Conservation (phyloP, 2,329 filamentous ascomycete genomes). For the Mycosphaerella sp. region DNA sequence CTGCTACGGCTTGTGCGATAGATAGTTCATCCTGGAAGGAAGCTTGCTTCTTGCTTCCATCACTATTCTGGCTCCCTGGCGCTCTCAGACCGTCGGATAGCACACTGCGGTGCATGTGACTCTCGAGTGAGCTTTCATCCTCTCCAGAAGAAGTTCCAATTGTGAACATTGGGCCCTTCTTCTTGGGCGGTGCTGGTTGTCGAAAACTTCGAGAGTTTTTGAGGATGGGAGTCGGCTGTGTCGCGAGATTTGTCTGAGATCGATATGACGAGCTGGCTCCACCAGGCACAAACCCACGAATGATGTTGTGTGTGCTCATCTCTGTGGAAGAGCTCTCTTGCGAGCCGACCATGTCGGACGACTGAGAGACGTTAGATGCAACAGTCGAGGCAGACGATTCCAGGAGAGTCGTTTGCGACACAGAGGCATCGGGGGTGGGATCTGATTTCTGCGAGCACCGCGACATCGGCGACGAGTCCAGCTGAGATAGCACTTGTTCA, state of each 20-base stretch:
- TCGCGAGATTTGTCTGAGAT: slow-evolving; percentile 51
- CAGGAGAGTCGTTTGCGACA: slow-evolving; percentile 29
- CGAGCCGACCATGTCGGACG: slow-evolving; percentile 35
- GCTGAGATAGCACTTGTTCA: slow-evolving; percentile 34
- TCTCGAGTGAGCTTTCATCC: slow-evolving; percentile 70
- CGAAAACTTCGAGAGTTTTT: slow-evolving; percentile 42
- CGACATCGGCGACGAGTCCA: slow-evolving; percentile 31
- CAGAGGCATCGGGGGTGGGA: slow-evolving; percentile 10
- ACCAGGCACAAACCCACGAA: slow-evolving; percentile 79
- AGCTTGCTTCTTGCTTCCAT: slow-evolving; percentile 62
- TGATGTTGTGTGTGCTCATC: slow-evolving; percentile 60
- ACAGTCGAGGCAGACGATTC: slow-evolving; percentile 57
- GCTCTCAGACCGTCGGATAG: slow-evolving; percentile 49
- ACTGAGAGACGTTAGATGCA: slow-evolving; percentile 35
- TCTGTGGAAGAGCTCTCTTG: slow-evolving; percentile 60
- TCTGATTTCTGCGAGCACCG: slow-evolving; percentile 28
- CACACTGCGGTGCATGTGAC: slow-evolving; percentile 53
- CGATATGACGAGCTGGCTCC: slow-evolving; percentile 63
- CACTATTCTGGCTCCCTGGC: slow-evolving; percentile 35
- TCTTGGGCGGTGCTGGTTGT: slow-evolving; percentile 44
- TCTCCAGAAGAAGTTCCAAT: slow-evolving; percentile 75
- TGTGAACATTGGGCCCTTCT: slow-evolving; percentile 63
- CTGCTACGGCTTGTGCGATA: slow-evolving; percentile 50
- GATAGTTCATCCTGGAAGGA: slow-evolving; percentile 74
- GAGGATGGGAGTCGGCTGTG: slow-evolving; percentile 55